Percentiles rank a stretch among this genome's conserved stretches.
phyloP scores from a whole-genome alignment of 2,329 filamentous ascomycete species.

The Clathrospora elynae region DNA sequence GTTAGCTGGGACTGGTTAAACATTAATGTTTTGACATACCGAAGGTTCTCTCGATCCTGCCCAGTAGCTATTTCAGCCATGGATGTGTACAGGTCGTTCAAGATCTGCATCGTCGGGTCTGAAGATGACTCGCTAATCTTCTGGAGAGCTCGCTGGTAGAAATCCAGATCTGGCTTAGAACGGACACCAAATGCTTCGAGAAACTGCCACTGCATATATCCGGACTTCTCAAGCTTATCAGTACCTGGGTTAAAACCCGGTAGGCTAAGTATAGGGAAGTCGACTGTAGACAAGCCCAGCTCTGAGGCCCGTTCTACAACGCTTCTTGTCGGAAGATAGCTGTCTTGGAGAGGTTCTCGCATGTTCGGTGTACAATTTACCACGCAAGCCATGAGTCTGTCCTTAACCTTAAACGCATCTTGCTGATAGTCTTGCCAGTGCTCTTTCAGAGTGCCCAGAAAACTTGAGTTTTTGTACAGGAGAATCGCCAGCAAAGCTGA shows the following conservation, averaged over 20 bases:
- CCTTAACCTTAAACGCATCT: background rate
- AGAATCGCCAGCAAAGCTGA: slow-evolving; percentile 5
- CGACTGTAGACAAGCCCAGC: background rate
- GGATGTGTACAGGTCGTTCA: slow-evolving; percentile 1
- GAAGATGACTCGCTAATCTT: background rate
- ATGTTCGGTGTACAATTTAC: slow-evolving; percentile 13
- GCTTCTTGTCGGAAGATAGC: slow-evolving; percentile 21
- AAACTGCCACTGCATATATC: slow-evolving; percentile 17
- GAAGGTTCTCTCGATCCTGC: background rate
- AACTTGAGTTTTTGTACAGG: slow-evolving; percentile 5
- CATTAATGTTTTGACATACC: too few species aligned
- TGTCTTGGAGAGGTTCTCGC: background rate
- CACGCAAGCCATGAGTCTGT: slow-evolving; percentile 1
- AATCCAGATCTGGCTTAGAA: slow-evolving; percentile 13
- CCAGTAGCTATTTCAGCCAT: slow-evolving; percentile 11
- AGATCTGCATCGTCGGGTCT: background rate
- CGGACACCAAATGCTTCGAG: slow-evolving; percentile 20
- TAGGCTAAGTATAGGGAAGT: slow-evolving; percentile 12
- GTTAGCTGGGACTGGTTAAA: too few species aligned
- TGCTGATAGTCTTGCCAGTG: slow-evolving; percentile 23
- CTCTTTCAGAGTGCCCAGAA: slow-evolving; percentile 18
- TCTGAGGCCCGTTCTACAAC: background rate
- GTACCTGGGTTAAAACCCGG: slow-evolving; percentile 6
- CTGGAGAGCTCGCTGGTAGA: slow-evolving; percentile 13
- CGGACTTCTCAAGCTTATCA: slow-evolving; percentile 2